Evolutionary conservation across 306 rosid genomes (phyloP), one percentile per base, ranked within the genome.

Genomic region (Cicer bijugum): DNA sequence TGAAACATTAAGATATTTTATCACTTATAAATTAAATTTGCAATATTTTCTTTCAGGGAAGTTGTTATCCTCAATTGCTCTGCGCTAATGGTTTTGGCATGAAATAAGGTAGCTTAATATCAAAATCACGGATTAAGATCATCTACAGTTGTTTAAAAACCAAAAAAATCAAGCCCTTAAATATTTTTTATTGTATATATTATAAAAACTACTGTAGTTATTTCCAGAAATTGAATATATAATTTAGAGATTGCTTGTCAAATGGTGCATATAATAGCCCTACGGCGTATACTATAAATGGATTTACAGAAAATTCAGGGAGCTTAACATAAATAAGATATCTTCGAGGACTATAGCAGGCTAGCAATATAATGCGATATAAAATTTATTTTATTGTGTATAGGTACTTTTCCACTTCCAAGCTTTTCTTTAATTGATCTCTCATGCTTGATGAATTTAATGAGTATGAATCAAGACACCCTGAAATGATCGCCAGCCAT

Each of bases 211-310:
- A 17, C 15, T 8, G 79, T 64, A 52, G 19, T 28, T 64, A 75
- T 33, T 16, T 76, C 56, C 28, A 48, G 68, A 67, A 67, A 35
- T 63, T 14, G 28, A 79, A 40, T 42, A 47, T 28, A 53, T 15
- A 65, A 46, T 61, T 59, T 42, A 17, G 3, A 58, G 4, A 43
- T 55, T 44, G 62, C 35, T 57, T 39, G 39, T 57, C 53, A 38
- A 19, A 57, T 50, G 6, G 39, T 38, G 35, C 0, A 28, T 28
- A 28, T 28, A 28, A 5, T 37, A 33, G 20, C 12, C 43, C 12
- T 61, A 47, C 38, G 16, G 43, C 47, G 61, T 50, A 64, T 58
- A 72, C 47, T 71, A 76, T 80, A 77, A 75, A 28, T 43, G 16
- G 9, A 33, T 33, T 43, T 44, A 67, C 60, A 76, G 35, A 72